Base-by-base conservation (phyloP, 2,329 filamentous ascomycete species). In the Blumeriella jaapii region DNA sequence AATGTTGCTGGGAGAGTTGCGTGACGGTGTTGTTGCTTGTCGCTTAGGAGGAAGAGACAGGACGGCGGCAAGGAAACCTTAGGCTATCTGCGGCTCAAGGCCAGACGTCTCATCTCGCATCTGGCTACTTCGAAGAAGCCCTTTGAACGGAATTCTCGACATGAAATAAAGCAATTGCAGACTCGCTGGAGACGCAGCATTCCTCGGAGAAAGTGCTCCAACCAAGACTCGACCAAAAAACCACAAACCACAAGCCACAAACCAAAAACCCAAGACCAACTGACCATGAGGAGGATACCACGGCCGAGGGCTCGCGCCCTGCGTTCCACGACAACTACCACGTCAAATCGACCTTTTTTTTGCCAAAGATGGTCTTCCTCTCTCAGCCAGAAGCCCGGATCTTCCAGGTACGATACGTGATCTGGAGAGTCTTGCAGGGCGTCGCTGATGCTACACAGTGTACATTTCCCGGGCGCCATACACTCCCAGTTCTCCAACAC, bases 401-500 rank as follows among this genome's bases (percentile, higher is more conserved):
- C 49, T 12, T 44, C 51, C 32, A 49, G 49, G 51, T 51, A 29
- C 39, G 41, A 36, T 25, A 13, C n/a, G 10, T 16, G n/a, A 5
- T 26, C 15, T 23, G 3, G 3, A 16, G 8, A 24, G n/a, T n/a
- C n/a, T 24, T 24, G n/a, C 10, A 31, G 15, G 22, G 11, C 25
- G 34, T 23, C 34, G 13, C 46, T 49, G 19, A 25, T 18, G 76
- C 71, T 38, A 67, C 74, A 8, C 64, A 74, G 36, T 13, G 48
- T 56, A 8, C 48, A 51, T 9, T 98, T 98, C 49, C 91, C 91
- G 0, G 91, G 91, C n/a, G 91, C 91, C 1, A 68, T 96, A 33
- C 89, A 95, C 58, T 94, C 85, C 57, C 83, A 84, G 44, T 98
- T 98, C 60, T 93, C 84, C 4, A 79, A 73, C 46, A 67, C 69